phyloP scores from a whole-genome alignment of 305 asterid species.

The Galium porrigens region DNA sequence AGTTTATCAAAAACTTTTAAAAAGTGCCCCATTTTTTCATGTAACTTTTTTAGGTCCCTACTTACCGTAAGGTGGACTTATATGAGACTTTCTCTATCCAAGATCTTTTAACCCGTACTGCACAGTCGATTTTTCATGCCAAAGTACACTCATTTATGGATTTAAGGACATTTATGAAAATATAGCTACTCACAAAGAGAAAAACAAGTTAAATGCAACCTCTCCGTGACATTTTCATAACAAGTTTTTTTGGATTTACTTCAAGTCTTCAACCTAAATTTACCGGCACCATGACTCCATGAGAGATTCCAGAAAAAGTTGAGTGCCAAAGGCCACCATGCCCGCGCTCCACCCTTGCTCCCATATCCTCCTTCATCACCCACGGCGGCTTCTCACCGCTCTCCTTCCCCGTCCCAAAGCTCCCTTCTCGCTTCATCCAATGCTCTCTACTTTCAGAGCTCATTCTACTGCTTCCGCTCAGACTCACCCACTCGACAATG shows the following conservation, averaged over 20 bases:
- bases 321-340: constrained; percentile 29
- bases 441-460: constrained; percentile 9
- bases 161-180: too few species aligned
- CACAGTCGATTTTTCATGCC: too few species aligned
- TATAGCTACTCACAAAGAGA: too few species aligned
- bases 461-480: constrained; percentile 20
- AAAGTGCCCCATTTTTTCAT: too few species aligned
- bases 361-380: constrained; percentile 36
- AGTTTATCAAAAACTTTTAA: too few species aligned
- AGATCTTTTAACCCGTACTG: too few species aligned
- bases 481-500: constrained; percentile 28
- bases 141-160: too few species aligned
- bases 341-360: constrained; percentile 39
- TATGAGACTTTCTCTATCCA: too few species aligned
- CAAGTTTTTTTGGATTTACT: neutral
- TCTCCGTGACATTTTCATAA: too few species aligned
- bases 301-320: neutral
- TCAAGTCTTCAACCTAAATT: neutral
- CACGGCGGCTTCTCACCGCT: constrained; percentile 28
- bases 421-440: constrained; percentile 23
- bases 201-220: too few species aligned
- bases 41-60: too few species aligned
- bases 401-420: constrained; percentile 39
- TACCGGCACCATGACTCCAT: neutral
- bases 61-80: too few species aligned